A percentile compares a stretch with the other conserved stretches of the same genome.
These are phyloP conservation scores for Leavenworthia alabamica DNA, from an alignment of 345 rosid species.

Conservation along the genomic window DNA sequence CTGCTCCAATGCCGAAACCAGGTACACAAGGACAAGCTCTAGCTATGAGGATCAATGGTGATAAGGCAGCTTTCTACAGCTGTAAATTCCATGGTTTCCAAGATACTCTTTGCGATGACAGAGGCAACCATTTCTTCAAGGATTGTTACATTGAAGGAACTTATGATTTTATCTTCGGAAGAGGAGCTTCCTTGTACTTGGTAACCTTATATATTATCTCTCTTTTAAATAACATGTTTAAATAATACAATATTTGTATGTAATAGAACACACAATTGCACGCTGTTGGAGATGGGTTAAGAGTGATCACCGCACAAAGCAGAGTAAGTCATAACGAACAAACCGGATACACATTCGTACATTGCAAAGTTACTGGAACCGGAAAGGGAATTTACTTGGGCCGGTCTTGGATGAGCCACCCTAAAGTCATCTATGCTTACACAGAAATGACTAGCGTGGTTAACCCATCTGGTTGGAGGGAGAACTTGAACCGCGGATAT, in stretches of 20 bases:
- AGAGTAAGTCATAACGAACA: conserved; percentile 28
- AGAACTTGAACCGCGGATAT: conserved; percentile 26
- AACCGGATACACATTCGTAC: conserved; percentile 51
- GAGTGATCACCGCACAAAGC: conserved; percentile 56
- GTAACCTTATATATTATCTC: conserved; percentile 17
- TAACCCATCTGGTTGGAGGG: conserved; percentile 47
- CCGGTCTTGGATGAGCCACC: conserved; percentile 50
- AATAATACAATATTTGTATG: not conserved
- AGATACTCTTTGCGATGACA: conserved; percentile 49
- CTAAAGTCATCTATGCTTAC: conserved; percentile 47
- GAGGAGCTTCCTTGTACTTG: conserved; percentile 39
- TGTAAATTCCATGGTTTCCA: conserved; percentile 42
- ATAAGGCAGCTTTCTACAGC: conserved; percentile 41
- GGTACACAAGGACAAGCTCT: conserved; percentile 44
- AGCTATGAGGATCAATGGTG: conserved; percentile 43
- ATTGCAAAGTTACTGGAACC: conserved; percentile 42
- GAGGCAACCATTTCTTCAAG: conserved; percentile 54
- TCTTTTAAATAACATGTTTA: not conserved
- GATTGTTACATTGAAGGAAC: conserved; percentile 71
- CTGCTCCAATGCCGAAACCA: conserved; percentile 41
- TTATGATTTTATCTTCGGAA: conserved; percentile 71
- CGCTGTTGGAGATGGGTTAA: conserved; percentile 27
- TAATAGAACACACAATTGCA: conserved; percentile 36
- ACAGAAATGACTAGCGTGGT: conserved; percentile 37
- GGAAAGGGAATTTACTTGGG: conserved; percentile 46